Conservation (phyloP, 1,284 basidiomycete genomes). For the Ceratobasidium theobromae region DNA sequence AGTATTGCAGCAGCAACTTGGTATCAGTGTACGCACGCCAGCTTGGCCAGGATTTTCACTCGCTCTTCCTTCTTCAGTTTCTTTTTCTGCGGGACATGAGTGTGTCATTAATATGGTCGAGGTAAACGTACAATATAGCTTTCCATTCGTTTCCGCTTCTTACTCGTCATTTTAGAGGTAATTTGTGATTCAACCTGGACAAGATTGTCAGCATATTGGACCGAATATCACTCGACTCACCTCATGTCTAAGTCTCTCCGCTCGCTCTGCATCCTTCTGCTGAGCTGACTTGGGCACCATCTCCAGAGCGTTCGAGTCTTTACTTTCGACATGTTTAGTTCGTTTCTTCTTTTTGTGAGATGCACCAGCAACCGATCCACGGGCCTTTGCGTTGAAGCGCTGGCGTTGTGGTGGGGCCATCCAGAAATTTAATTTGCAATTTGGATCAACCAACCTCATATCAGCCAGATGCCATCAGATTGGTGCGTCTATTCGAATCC, state of each 20-base stretch:
- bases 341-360: constrained; percentile 54
- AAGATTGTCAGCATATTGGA: neutral
- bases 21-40: constrained; percentile 58
- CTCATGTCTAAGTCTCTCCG: constrained; percentile 62
- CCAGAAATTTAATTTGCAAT: constrained; percentile 20
- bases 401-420: constrained; percentile 34
- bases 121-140: constrained; percentile 70
- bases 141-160: constrained; percentile 78
- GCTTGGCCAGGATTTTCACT: constrained; percentile 66
- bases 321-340: constrained; percentile 39
- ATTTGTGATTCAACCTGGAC: constrained; percentile 55
- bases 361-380: constrained; percentile 56
- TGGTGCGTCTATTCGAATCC: no score
- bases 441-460: no score
- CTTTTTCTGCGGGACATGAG: constrained; percentile 61
- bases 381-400: constrained; percentile 62
- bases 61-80: constrained; percentile 85
- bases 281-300: constrained; percentile 57
- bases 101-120: neutral
- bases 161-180: constrained; percentile 69
- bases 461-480: no score
- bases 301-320: constrained; percentile 55
- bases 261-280: constrained; percentile 61
- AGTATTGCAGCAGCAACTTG: neutral
- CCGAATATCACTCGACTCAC: constrained; percentile 43